Evolutionary conservation across 352 stramenopile species (phyloP), one percentile per base, ranked within the genome.

Genomic region (Globisporangium abappressorium): DNA sequence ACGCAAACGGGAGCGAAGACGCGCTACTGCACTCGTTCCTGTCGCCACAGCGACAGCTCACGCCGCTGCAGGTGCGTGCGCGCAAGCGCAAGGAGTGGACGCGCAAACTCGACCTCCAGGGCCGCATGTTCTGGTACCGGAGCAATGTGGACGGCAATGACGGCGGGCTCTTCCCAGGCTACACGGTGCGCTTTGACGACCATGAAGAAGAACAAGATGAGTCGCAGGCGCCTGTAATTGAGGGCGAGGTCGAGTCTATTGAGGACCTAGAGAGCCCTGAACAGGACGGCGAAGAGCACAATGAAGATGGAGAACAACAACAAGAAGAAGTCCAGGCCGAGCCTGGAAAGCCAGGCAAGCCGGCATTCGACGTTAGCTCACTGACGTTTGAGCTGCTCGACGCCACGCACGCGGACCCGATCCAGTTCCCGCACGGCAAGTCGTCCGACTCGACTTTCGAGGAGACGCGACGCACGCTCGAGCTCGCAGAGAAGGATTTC

Each of bases 1-100:
- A 55, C 7, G 82, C 87, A 65, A 98, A 98, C 71, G 87, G 98
- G 59, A 89, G 98, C n/a, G 79, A 97, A 12, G 96, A 98, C 72
- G 98, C 93, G 94, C 83, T 91, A 70, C 73, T 70, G 22, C 74
- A 98, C 69, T 98, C 94, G 8, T 78, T 73, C 41, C 74, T 77
- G 56, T 77, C 71, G 12, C 62, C 43, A 18, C 43, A 22, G 6
- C 43, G 43, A 24, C 43, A 51, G 43, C 43, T 51, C 43, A 51
- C 43, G 6, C 15, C 43, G 5, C 43, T 51, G 5, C 43, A 51
- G 18, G 43, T 51, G 18, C 43, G 43, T 7, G 43, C 43, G 18
- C 43, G 43, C 6, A 82, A 73, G 24, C 74, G 82, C 22, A 87
- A 84, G 69, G 79, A 88, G 57, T 91, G 82, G 82, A 70, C 67